Base-by-base conservation (phyloP, 129 eudicot species). In the Sambucus nigra region DNA sequence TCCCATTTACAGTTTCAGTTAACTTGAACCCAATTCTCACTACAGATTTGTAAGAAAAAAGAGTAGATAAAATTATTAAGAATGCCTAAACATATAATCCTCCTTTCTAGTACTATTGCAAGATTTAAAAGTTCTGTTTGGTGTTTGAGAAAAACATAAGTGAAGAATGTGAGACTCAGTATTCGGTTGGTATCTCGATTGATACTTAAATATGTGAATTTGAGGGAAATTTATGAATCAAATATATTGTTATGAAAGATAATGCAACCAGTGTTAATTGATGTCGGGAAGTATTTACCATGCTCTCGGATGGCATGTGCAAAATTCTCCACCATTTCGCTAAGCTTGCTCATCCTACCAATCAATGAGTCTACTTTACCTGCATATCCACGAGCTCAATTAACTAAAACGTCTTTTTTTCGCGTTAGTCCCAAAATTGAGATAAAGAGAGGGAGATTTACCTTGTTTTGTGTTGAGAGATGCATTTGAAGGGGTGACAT, bases 1-100 rank as follows among this genome's bases (percentile, higher is more conserved):
- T 71, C 22, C 71, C 67, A 23, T 58, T 71, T 18, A 59, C 64
- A 14, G 60, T 70, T 56, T 47, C 56, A 22, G 26, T 54, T 47
- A 66, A 20, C 24, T 66, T 66, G 31, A 64, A 53, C 20, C 71
- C 49, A 29, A 66, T 38, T 55, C 38, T 29, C 35, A 55, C 64
- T 55, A 64, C 20, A 16, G 24, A n/a, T 24, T 20, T 0, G 0
- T 2, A 21, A 7, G 8, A 12, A 17, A 42, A 59, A 18, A 51
- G 27, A 26, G 7, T 47, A 25, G 10, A n/a, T n/a, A n/a, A n/a
- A 51, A 6, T 53, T 14, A 28, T 12, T 6, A 13, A 15, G 25
- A 15, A 2, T 16, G 38, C 10, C 8, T 31, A 31, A 32, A 1
- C 5, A 24, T n/a, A 0, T 6, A 9, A 2, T 6, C 41, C 5